Conservation (phyloP, 2,329 filamentous ascomycete species). For the Salinomyces thailandicus region DNA sequence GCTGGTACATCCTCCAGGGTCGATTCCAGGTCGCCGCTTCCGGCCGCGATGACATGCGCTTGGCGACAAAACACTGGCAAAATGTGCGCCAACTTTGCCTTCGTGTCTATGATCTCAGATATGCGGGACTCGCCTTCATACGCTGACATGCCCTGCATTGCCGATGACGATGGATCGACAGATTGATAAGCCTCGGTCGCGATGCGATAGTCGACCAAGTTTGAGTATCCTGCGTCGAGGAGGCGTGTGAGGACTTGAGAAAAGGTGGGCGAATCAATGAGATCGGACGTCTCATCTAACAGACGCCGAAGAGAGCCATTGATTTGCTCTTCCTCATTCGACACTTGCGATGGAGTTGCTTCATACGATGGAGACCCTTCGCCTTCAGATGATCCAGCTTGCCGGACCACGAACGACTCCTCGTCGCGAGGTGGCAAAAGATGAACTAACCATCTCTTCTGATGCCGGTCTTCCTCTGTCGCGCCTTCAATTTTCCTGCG, state of each 20-base stretch:
- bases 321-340: constrained; percentile 22
- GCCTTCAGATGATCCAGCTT: constrained; percentile 61
- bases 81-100: constrained; percentile 74
- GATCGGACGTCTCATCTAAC: constrained; percentile 88
- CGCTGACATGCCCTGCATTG: constrained; percentile 22
- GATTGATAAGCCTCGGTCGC: constrained; percentile 65
- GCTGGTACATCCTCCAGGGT: constrained; percentile 14
- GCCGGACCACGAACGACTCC: constrained; percentile 72
- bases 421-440: constrained; percentile 69
- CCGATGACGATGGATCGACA: constrained; percentile 25
- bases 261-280: constrained; percentile 90
- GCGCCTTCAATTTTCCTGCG: constrained; percentile 74
- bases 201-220: constrained; percentile 73
- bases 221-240: constrained; percentile 77
- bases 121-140: constrained; percentile 40
- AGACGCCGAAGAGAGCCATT: constrained; percentile 64
- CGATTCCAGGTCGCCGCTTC: constrained; percentile 51
- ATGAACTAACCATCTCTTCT: constrained; percentile 67
- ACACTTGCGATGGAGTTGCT: constrained; percentile 12
- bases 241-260: constrained; percentile 74
- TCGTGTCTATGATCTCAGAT: constrained; percentile 37
- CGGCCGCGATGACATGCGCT: constrained; percentile 78
- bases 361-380: constrained; percentile 20
- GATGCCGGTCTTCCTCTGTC: constrained; percentile 52
- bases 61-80: constrained; percentile 84